A percentile compares a stretch with the other conserved stretches of the same genome.
Conservation (phyloP, 805 yeast species). For the Debaryomyces prosopidis region DNA sequence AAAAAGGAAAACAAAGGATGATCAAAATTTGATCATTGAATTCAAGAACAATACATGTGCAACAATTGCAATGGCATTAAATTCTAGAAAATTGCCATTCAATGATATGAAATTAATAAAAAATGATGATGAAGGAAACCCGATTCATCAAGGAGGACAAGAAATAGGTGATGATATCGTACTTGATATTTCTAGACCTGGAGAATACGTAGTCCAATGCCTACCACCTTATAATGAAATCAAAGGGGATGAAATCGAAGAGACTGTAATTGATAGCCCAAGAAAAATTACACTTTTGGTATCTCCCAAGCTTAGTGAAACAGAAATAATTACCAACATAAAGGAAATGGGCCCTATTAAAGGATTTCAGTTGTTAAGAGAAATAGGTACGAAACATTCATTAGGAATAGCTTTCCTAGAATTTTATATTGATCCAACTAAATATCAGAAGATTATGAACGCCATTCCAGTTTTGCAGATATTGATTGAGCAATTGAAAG, state of each 20-base stretch:
- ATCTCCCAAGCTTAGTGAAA: slow-evolving; percentile 46
- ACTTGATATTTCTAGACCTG: slow-evolving; percentile 24
- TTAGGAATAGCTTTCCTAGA: slow-evolving; percentile 62
- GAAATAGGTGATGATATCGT: slow-evolving; percentile 5
- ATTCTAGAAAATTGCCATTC: slow-evolving; percentile 29
- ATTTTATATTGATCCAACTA: slow-evolving; percentile 20
- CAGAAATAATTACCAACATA: slow-evolving; percentile 44
- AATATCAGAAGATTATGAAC: slow-evolving; percentile 11
- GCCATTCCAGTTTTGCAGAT: slow-evolving; percentile 12
- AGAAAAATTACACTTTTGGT: slow-evolving; percentile 48
- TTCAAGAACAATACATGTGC: slow-evolving; percentile 54
- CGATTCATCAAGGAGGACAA: slow-evolving; percentile 9
- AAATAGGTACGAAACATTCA: slow-evolving; percentile 49
- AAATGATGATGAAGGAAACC: slow-evolving; percentile 14
- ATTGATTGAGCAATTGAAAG: slow-evolving; percentile 13
- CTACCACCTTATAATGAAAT: slow-evolving; percentile 15
- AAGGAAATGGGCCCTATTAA: slow-evolving; percentile 40
- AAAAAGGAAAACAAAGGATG: slow-evolving; percentile 37
- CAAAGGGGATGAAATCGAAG: slow-evolving; percentile 20
- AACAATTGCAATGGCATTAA: slow-evolving; percentile 51
- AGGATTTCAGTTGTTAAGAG: slow-evolving; percentile 45
- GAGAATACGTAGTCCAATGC: slow-evolving; percentile 35
- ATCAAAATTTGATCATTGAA: slow-evolving; percentile 46
- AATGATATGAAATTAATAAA: slow-evolving; percentile 18
- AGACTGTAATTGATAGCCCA: slow-evolving; percentile 40